A percentile compares a stretch with the other conserved stretches of the same genome.
Evolutionary conservation across 129 eudicot genomes (phyloP).

Genomic region (Tagetes erecta): DNA sequence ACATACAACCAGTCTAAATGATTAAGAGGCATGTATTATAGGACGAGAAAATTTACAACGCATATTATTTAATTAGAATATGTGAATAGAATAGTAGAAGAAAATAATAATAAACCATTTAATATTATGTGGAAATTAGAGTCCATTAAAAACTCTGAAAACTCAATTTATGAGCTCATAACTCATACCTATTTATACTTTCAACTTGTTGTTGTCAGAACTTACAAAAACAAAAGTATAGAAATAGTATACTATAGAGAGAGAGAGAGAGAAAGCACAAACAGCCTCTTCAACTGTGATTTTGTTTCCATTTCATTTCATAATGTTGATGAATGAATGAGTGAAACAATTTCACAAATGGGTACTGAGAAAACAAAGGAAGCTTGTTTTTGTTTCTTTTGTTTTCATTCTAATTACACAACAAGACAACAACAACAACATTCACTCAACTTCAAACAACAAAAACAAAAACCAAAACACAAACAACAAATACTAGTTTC

Average conservation of each 20-base stretch:
- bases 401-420: slow-evolving; percentile 36
- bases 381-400: slow-evolving; percentile 29
- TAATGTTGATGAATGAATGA: slow-evolving; percentile 52
- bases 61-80: no score
- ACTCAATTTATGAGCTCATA: slow-evolving; percentile 15
- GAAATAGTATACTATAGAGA: slow-evolving; percentile 41
- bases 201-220: slow-evolving; percentile 45
- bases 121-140: background rate
- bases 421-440: slow-evolving; percentile 49
- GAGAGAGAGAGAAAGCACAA: slow-evolving; percentile 23
- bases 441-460: slow-evolving; percentile 32
- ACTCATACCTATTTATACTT: slow-evolving; percentile 24
- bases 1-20: no score
- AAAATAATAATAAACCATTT: background rate
- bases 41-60: no score
- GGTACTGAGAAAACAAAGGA: slow-evolving; percentile 31
- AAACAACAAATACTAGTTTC: slow-evolving; percentile 37
- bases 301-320: slow-evolving; percentile 41
- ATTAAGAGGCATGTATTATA: no score
- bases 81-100: background rate
- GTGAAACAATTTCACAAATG: slow-evolving; percentile 41
- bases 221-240: slow-evolving; percentile 45
- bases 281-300: slow-evolving; percentile 12
- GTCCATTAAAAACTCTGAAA: background rate
- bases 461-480: slow-evolving; percentile 20